Conservation (phyloP, 495 filamentous ascomycete genomes). For the Hypoxylon perforatum region DNA sequence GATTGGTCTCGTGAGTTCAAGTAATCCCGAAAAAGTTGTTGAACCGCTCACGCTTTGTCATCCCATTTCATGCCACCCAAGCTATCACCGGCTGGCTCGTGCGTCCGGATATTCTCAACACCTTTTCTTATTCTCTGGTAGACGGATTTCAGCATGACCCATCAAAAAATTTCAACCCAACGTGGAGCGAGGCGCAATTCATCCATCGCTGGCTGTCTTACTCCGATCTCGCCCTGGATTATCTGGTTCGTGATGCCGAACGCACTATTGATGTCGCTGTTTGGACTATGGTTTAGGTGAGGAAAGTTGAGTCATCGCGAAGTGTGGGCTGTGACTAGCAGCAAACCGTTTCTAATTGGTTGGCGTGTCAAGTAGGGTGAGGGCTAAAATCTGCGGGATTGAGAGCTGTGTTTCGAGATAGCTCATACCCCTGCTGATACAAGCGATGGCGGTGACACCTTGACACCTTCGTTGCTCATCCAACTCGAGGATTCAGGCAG, state of each 20-base stretch:
- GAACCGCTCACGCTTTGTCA: background rate
- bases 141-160: conserved; percentile 18
- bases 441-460: conserved; percentile 17
- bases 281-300: conserved; percentile 27
- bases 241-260: conserved; percentile 32
- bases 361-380: conserved; percentile 18
- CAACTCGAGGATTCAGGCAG: background rate
- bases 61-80: conserved; percentile 7
- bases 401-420: conserved; percentile 33
- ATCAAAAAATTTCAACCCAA: conserved; percentile 8
- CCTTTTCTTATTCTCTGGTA: background rate
- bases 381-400: conserved; percentile 34
- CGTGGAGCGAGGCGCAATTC: conserved; percentile 27
- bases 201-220: conserved; percentile 17
- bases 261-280: conserved; percentile 25
- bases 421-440: conserved; percentile 34
- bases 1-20: conserved; percentile 14
- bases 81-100: conserved; percentile 20
- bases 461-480: conserved; percentile 15
- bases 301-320: conserved; percentile 40
- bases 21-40: conserved; percentile 10
- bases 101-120: background rate
- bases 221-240: conserved; percentile 36
- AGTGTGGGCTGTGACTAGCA: conserved; percentile 21
- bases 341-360: conserved; percentile 24